Conservation (phyloP, 768 basidiomycete genomes). For the Russula earlei region DNA sequence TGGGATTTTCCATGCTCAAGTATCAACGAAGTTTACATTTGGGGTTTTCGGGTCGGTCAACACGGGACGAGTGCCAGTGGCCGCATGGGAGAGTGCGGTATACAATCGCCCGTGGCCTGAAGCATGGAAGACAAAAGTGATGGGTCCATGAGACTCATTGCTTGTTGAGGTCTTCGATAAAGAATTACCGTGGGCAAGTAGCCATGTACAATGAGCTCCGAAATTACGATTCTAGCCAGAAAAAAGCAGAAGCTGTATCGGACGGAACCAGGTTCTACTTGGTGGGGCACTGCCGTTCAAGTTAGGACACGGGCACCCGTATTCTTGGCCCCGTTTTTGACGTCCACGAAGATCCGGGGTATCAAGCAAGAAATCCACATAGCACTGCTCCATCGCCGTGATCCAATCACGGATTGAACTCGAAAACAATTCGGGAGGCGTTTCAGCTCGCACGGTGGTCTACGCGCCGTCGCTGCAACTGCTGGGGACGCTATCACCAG, state of each 20-base stretch:
- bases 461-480: background rate
- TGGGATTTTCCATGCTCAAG: background rate
- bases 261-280: background rate
- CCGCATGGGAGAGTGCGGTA: background rate
- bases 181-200: background rate
- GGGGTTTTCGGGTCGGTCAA: background rate
- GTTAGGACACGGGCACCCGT: background rate
- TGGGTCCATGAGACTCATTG: background rate
- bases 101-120: background rate
- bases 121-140: slow-evolving; percentile 3
- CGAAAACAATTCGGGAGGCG: background rate
- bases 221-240: background rate
- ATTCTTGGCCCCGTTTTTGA: background rate
- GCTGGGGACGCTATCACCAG: background rate
- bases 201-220: background rate
- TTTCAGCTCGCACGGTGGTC: background rate
- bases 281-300: no score
- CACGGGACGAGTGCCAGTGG: background rate
- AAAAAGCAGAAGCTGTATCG: background rate
- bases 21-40: background rate
- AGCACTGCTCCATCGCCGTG: background rate
- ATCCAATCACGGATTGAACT: background rate
- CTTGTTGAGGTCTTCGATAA: background rate
- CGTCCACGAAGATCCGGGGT: background rate
- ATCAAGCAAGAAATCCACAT: background rate